Percentiles rank a stretch among this genome's conserved stretches.
These are phyloP conservation scores for Blastomyces gilchristii DNA, from an alignment of 2,329 filamentous ascomycete genomes.

Conservation along the genomic window DNA sequence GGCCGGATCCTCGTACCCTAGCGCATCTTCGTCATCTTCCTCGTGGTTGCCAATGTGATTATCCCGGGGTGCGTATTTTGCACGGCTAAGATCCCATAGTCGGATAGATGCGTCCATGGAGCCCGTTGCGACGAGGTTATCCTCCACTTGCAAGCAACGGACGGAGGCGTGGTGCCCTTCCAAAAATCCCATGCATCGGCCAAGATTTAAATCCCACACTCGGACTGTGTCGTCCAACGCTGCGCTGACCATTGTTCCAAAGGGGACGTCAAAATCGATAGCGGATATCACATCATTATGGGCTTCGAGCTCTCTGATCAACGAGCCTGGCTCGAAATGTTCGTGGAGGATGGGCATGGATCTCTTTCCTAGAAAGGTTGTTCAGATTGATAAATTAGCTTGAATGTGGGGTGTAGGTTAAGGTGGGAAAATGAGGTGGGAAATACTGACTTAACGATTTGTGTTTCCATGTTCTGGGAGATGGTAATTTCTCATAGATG, in stretches of 20 bases:
- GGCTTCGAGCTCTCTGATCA: conserved; percentile 77
- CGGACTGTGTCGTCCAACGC: conserved; percentile 86
- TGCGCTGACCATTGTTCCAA: conserved; percentile 87
- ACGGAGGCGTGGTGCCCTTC: conserved; percentile 95
- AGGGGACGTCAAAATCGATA: conserved; percentile 93
- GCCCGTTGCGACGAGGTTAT: conserved; percentile 89
- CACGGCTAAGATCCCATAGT: conserved; percentile 86
- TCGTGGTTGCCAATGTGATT: conserved; percentile 46
- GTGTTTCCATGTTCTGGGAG: conserved; percentile 44
- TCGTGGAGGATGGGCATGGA: conserved; percentile 95
- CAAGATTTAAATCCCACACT: conserved; percentile 93
- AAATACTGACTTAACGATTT: conserved; percentile 31
- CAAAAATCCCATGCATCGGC: conserved; percentile 79
- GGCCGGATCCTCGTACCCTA: conserved; percentile 61
- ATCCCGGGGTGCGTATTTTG: conserved; percentile 66
- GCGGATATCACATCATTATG: conserved; percentile 83
- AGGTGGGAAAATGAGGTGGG: background rate
- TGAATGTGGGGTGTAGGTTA: background rate
- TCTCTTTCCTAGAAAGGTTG: conserved; percentile 40
- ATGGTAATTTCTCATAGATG: conserved; percentile 84
- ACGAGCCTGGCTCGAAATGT: conserved; percentile 80
- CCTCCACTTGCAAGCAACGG: conserved; percentile 81
- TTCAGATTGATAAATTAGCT: background rate
- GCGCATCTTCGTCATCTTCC: conserved; percentile 46
- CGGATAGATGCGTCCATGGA: conserved; percentile 91